Percentiles rank a stretch among this genome's conserved stretches.
Conservation (phyloP, 192 early-diverging fungal genomes). For the Linderina pennispora region DNA sequence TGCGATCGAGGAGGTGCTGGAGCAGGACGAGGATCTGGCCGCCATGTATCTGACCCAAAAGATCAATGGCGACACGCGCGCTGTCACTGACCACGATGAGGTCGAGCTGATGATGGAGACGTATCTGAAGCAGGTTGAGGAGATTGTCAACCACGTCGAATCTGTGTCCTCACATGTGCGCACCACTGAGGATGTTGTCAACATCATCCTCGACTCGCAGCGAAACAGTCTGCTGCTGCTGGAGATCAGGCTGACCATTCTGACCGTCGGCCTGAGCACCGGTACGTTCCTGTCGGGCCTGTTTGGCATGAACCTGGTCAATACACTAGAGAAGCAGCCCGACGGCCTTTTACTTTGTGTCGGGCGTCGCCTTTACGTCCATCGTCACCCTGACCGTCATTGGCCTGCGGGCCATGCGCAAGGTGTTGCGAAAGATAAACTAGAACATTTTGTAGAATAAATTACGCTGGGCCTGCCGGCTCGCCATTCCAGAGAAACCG, state of each 20-base stretch:
- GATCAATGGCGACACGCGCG: slow-evolving; percentile 49
- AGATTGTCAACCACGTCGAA: slow-evolving; percentile 68
- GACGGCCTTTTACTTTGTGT: slow-evolving; percentile 63
- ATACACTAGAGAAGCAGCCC: slow-evolving; percentile 62
- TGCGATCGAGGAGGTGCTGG: slow-evolving; percentile 73
- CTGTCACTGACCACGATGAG: slow-evolving; percentile 71
- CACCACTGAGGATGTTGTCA: slow-evolving; percentile 78
- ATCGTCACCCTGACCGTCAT: slow-evolving; percentile 26
- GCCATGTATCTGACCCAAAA: slow-evolving; percentile 87
- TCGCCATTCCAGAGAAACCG: no score
- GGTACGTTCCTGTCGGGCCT: slow-evolving; percentile 71
- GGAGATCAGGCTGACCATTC: slow-evolving; percentile 76
- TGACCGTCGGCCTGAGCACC: slow-evolving; percentile 66
- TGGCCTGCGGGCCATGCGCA: slow-evolving; percentile 41
- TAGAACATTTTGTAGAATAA: no score
- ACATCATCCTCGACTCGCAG: slow-evolving; percentile 77
- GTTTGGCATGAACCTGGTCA: slow-evolving; percentile 89
- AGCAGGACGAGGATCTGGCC: slow-evolving; percentile 85
- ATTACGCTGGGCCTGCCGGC: no score
- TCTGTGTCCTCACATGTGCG: slow-evolving; percentile 62
- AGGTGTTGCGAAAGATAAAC: slow-evolving; percentile 38
- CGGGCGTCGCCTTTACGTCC: slow-evolving; percentile 36
- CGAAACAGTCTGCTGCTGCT: slow-evolving; percentile 81
- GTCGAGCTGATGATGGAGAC: slow-evolving; percentile 88
- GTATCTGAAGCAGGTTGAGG: slow-evolving; percentile 82